A percentile compares a stretch with the other conserved stretches of the same genome.
Conservation (phyloP, 345 rosid genomes). For the Clausena lansium region DNA sequence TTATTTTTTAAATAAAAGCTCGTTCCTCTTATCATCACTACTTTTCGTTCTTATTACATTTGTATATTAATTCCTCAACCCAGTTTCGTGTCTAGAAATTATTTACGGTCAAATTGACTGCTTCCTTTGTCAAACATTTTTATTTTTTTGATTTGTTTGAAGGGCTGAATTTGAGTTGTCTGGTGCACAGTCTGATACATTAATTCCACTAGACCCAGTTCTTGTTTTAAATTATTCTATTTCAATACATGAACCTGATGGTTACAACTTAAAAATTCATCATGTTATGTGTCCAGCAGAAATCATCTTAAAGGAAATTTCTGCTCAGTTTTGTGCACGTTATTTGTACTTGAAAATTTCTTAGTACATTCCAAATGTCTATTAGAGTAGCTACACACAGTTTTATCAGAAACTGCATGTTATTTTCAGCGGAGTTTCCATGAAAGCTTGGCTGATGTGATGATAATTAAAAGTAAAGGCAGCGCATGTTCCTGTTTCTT, state of each 20-base stretch:
- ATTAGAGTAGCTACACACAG: neutral
- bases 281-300: neutral
- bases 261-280: neutral
- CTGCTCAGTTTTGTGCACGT: neutral
- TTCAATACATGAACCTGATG: too few relatives aligned
- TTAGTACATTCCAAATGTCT: neutral
- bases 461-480: neutral
- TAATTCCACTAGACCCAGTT: neutral
- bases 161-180: neutral
- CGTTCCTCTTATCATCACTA: too few relatives aligned
- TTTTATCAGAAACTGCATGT: neutral
- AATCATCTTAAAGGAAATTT: neutral
- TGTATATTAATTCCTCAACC: neutral
- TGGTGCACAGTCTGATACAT: neutral
- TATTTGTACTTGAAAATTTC: neutral
- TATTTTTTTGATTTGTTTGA: neutral
- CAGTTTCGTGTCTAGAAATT: neutral
- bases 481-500: neutral
- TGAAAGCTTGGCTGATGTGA: neutral
- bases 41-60: neutral
- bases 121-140: neutral
- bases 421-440: neutral
- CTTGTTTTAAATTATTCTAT: neutral
- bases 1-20: neutral
- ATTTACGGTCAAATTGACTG: neutral